Evolutionary conservation across 2,329 filamentous ascomycete genomes (phyloP), one percentile per base, ranked within the genome.

Genomic region (Ascochyta pisi): DNA sequence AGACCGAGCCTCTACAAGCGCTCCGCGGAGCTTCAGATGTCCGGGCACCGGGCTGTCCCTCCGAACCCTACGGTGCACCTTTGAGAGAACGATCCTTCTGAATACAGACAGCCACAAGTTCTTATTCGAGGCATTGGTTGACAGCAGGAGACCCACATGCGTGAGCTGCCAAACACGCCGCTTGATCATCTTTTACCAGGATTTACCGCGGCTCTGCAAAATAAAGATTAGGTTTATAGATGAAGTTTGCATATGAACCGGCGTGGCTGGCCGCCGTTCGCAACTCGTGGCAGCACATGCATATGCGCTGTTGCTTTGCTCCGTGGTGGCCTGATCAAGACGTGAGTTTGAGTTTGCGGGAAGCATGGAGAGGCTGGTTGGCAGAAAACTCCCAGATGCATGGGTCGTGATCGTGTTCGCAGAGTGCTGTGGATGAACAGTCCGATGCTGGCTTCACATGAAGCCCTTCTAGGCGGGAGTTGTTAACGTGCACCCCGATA

Each of bases 201-300:
- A 24, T 19, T 16, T 35, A 41, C 52, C 35, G 41, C 41, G 34
- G 29, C 35, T 43, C 50, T 50, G 46, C 35, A 41, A n/a, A 8
- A 12, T 10, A 26, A 19, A 26, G 47, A 56, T 56, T 46, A 56
- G 42, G 41, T 50, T 56, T 27, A 12, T 15, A 46, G 41, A 50
- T 50, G 47, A 16, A 47, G 37, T 50, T 50, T 41, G 42, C 47
- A 42, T 16, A 24, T 43, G 31, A 47, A 42, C 24, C 42, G 47
- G 47, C 37, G 22, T 38, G 42, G 47, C 53, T 51, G 41, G 37
- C 47, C 31, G 41, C 29, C 39, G 35, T 42, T 37, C 46, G 47
- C 38, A 50, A 43, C 53, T 51, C 53, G 53, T 56, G 47, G 47
- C 42, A 13, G 33, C 19, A 38, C 38, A 26, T 34, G 33, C 53